phyloP scores from a whole-genome alignment of 148 eudicot genomes.

The Cornus kousa region DNA sequence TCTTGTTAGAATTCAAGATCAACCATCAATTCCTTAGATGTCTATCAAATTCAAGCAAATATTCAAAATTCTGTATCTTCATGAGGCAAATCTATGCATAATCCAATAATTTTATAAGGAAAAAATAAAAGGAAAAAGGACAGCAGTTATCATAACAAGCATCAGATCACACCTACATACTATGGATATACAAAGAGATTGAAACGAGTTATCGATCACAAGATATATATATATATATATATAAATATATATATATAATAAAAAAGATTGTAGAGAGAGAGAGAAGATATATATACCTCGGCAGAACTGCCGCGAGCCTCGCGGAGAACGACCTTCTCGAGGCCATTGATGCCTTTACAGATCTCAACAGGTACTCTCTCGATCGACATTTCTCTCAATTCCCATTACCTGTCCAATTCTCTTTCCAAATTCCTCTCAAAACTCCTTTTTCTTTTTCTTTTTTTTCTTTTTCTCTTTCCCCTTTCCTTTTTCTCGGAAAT shows the following conservation, averaged over 20 bases:
- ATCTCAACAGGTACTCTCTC: constrained; percentile 46
- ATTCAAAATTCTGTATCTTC: not conserved
- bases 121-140: too few relatives aligned
- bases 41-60: not conserved
- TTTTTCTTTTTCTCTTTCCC: not conserved
- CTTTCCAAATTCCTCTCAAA: not conserved
- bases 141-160: not conserved
- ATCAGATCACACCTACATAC: constrained; percentile 8
- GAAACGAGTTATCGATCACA: not conserved
- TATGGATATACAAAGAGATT: not conserved
- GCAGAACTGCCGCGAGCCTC: constrained; percentile 68
- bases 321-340: constrained; percentile 75
- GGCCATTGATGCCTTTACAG: constrained; percentile 66
- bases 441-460: not conserved
- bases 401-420: not conserved
- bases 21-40: not conserved
- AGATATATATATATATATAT: too few relatives aligned
- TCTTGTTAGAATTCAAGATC: not conserved
- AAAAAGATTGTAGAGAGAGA: not conserved
- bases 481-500: not conserved
- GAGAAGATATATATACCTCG: constrained; percentile 46
- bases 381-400: constrained; percentile 37
- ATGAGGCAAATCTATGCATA: not conserved
- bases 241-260: not conserved
- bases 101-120: not conserved